Evolutionary conservation across 257 asterid genomes (phyloP), one percentile per base, ranked within the genome.

Genomic region (Osmanthus fragrans): DNA sequence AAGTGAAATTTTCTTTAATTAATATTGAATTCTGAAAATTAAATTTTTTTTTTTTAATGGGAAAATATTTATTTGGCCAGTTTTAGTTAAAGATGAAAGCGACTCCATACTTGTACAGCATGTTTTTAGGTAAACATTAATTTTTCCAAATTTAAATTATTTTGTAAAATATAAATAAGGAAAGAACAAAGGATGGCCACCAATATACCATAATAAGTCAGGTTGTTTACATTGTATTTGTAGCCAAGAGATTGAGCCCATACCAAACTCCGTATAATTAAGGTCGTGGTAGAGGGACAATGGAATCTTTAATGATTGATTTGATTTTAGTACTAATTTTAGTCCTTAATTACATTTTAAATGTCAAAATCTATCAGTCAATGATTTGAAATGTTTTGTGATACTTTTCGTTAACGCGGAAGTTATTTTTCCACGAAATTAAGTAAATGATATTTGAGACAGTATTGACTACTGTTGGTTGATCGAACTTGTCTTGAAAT

Each of bases 91-190:
- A 67, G 37, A 11, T 77, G 75, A 68, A 72, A 76, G 15, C 47
- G 77, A 37, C 40, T 80, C 72, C 80, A 83, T 68, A 80, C 71
- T 73, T 72, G 5, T 37, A 39, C 58, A 12, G 27, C 37, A 29
- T 66, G 69, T 71, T 29, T 34, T 16, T 15, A 18, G 1, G 21
- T 39, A 29, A 4, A 69, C 3, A 7, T 40, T 58, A 42, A 4
- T 19, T 27, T 37, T 69, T 34, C 5, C 3, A 1, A 12, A 30
- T 8, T 68, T 12, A 2, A 49, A 51, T 51, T n/a, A 34, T 30
- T 47, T 15, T 47, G 63, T 33, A 29, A 47, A 3, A 18, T 25
- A 2, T 66, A 45, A 27, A 66, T 30, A 65, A 7, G 34, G 30
- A 40, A 8, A 42, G 79, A 19, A 12, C 68, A 60, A 71, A n/a